Base-by-base conservation (phyloP, 2,329 filamentous ascomycete genomes). In the Phyllosticta capitalensis region DNA sequence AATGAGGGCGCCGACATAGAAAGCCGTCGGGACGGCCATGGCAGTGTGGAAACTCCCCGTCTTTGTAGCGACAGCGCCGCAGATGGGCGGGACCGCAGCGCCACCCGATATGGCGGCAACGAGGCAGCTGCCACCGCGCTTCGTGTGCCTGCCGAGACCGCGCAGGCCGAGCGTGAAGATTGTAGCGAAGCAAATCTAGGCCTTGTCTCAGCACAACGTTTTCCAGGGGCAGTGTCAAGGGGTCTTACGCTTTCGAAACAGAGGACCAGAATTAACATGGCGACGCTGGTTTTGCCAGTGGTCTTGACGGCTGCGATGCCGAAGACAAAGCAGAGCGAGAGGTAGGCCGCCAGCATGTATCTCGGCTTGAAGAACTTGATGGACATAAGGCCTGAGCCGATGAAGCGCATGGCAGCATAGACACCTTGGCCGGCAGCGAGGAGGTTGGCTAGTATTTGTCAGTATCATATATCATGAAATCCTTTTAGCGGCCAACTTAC, bases 121-220 rank as follows among this genome's bases (percentile, higher is more conserved):
- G 38, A 68, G 63, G 58, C 66, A 65, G n/a, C 63, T 65, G 9
- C 65, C 67, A 53, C 67, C 67, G 56, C 66, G 66, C 63, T 68
- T 68, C 6, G 66, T 68, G 60, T 68, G 64, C 19, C 65, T 59
- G 38, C 67, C 67, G 5, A 69, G 67, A 10, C 66, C 65, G 1
- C 65, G 62, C 5, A 67, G 64, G 14, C 63, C 65, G 20, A 69
- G 63, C 2, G 67, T 65, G 61, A 69, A 68, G 58, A 67, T 68
- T 10, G 63, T 63, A 12, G 63, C 63, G 48, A 64, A 64, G 52
- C 63, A 64, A 33, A 62, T 62, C 63, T 64, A 38, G 19, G 17
- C 5, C 9, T 9, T 10, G 20, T 28, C 5, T 17, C 3, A 19
- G 14, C 14, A 26, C 6, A 17, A 26, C 17, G 20, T 20, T 45